phyloP scores from a whole-genome alignment of 73 alveolate species.

The Chromera velia region DNA sequence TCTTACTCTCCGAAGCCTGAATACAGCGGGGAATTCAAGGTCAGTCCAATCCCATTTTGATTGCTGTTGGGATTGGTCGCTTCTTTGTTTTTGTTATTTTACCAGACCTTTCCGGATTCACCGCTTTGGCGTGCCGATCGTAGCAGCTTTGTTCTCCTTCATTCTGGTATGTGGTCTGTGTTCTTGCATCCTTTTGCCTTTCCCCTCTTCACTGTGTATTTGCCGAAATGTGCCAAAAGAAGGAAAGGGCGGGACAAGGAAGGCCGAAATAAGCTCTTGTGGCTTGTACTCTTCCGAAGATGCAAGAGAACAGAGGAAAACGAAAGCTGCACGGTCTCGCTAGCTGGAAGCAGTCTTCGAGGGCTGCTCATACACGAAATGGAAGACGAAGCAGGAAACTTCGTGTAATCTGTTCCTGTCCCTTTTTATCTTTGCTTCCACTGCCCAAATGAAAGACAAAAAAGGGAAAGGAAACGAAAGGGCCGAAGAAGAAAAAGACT shows the following conservation, averaged over 20 bases:
- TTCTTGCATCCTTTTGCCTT: background rate
- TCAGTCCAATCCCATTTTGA: background rate
- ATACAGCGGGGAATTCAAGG: slow-evolving; percentile 73
- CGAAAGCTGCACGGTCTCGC: too few relatives aligned
- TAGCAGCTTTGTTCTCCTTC: background rate
- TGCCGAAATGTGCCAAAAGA: too few relatives aligned
- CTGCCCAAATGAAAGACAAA: too few relatives aligned
- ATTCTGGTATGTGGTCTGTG: background rate
- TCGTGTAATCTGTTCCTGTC: too few relatives aligned
- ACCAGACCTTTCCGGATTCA: background rate
- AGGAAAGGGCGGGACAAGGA: too few relatives aligned
- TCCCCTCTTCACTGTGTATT: background rate
- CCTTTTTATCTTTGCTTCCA: too few relatives aligned
- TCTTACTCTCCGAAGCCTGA: slow-evolving; percentile 94
- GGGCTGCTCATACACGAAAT: too few relatives aligned
- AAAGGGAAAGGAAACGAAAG: background rate
- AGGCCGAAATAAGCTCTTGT: too few relatives aligned
- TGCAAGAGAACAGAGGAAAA: too few relatives aligned
- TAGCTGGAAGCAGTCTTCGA: too few relatives aligned
- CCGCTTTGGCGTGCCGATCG: background rate
- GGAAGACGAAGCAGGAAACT: too few relatives aligned
- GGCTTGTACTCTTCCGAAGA: too few relatives aligned
- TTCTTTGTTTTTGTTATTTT: background rate
- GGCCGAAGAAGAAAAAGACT: background rate
- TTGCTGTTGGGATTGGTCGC: background rate